Conservation (phyloP, 2,329 filamentous ascomycete species). For the Neodidymelliopsis sp. region DNA sequence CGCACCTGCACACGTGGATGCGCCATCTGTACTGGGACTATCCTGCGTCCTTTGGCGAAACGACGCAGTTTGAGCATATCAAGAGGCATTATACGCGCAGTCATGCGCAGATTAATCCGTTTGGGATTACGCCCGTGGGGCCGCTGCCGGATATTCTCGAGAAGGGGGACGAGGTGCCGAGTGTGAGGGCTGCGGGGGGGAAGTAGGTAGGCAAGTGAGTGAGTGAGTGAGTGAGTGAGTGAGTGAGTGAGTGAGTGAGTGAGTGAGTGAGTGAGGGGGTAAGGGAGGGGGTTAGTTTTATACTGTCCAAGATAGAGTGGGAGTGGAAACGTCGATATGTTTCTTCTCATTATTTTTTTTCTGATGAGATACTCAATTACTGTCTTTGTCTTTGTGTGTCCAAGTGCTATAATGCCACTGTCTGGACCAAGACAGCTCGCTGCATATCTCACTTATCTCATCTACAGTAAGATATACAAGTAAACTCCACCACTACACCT, state of each 20-base stretch:
- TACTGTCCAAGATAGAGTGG: no score
- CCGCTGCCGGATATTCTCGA: conserved; percentile 83
- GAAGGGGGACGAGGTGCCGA: conserved; percentile 77
- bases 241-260: not conserved
- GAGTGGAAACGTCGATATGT: no score
- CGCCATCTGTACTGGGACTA: conserved; percentile 74
- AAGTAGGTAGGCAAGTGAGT: conserved; percentile 1
- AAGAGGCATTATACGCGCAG: conserved; percentile 79
- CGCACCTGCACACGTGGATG: conserved; percentile 81
- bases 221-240: not conserved
- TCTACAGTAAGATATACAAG: no score
- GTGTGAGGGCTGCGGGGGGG: conserved; percentile 52
- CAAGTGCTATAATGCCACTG: no score
- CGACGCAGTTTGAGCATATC: conserved; percentile 94
- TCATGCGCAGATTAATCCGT: conserved; percentile 70
- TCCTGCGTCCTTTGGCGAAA: conserved; percentile 79
- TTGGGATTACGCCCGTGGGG: conserved; percentile 82
- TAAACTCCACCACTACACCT: no score
- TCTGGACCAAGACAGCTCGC: no score
- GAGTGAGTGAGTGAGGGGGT: not conserved
- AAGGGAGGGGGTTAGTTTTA: not conserved
- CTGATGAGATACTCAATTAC: no score
- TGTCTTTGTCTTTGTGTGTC: no score
- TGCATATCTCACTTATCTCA: no score
- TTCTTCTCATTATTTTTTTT: no score